These are phyloP conservation scores for Penicillium goetzii DNA, from an alignment of 495 filamentous ascomycete species.

Conservation along the genomic window DNA sequence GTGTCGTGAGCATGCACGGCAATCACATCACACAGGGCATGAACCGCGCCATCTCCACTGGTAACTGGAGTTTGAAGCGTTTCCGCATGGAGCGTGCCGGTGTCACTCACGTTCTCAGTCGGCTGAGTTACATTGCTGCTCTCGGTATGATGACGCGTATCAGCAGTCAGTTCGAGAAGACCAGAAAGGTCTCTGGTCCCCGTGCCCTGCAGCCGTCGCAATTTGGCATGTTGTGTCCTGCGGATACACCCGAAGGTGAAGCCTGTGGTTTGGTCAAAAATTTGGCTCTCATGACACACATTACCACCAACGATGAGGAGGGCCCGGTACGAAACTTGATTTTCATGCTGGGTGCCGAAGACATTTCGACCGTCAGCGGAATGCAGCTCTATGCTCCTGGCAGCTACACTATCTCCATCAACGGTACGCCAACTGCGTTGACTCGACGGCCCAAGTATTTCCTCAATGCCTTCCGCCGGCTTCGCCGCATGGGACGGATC, in stretches of 20 bases:
- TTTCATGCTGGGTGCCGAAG: conserved; percentile 77
- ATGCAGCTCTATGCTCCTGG: conserved; percentile 80
- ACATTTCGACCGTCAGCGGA: conserved; percentile 71
- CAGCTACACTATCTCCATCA: conserved; percentile 90
- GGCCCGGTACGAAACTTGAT: conserved; percentile 80
- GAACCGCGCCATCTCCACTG: conserved; percentile 91
- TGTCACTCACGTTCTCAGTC: conserved; percentile 94
- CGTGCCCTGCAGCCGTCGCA: conserved; percentile 95
- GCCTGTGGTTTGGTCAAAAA: conserved; percentile 98
- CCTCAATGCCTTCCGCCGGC: conserved; percentile 75
- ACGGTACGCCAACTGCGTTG: conserved; percentile 87
- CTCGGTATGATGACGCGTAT: conserved; percentile 99
- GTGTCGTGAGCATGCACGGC: conserved; percentile 74
- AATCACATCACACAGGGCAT: conserved; percentile 86
- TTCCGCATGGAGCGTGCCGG: conserved; percentile 98
- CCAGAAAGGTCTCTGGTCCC: conserved; percentile 91
- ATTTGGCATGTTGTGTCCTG: conserved; percentile 95
- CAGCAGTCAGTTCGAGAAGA: conserved; percentile 98
- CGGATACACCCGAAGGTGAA: conserved; percentile 98
- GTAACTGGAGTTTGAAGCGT: conserved; percentile 95
- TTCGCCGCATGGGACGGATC: conserved; percentile 84
- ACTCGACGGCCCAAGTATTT: conserved; percentile 84
- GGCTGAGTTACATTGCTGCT: conserved; percentile 93
- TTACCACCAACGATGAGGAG: conserved; percentile 94
- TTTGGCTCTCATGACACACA: conserved; percentile 97